Evolutionary conservation across 192 early-diverging fungal genomes (phyloP), one percentile per base, ranked within the genome.

Genomic region (Chytriomyces confervae): DNA sequence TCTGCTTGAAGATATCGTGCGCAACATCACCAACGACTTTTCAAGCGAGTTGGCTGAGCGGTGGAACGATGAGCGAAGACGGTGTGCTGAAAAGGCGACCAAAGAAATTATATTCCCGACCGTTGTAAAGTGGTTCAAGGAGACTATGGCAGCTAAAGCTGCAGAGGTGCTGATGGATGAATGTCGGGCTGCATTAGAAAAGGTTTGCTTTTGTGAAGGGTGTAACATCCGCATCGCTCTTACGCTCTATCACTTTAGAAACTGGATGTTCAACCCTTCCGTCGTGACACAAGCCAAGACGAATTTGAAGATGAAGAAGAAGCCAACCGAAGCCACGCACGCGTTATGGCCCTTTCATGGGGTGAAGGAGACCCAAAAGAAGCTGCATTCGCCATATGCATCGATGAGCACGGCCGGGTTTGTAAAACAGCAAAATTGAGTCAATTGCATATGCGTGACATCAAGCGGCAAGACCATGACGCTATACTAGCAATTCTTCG

Each of bases 1-100:
- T 23, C 77, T 89, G 27, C 50, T 95, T 5, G 80, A 87, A 16
- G 83, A 85, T 51, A 69, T 92, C 5, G 60, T 78, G 8, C 84
- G 88, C 50, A 83, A 80, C 61, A 90, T 90, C 49, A 80, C 89
- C 47, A 90, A 88, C 74, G 90, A 91, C 73, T 82, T 86, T 11
- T 77, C 76, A 36, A 91, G 89, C 67, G 91, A 89, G 46, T 69
- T 82, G 4, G 91, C 91, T 5, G 80, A 88, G 44, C 83, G 83
- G 46, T 98, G 97, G 97, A 95, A 97, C 72, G 70, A 81, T 0
- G 78, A 94, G 73, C 90, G 95, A n/a, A 69, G 83, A 47, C 85
- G 91, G 23, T 87, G 93, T 29, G 69, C 93, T 60, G 81, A 86
- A 11, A 73, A 79, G 6, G 91, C 93, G 0, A 77, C 91, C 48